A percentile compares a stretch with the other conserved stretches of the same genome.
Evolutionary conservation across 148 eudicot genomes (phyloP).

Genomic region (Cornus suecica): DNA sequence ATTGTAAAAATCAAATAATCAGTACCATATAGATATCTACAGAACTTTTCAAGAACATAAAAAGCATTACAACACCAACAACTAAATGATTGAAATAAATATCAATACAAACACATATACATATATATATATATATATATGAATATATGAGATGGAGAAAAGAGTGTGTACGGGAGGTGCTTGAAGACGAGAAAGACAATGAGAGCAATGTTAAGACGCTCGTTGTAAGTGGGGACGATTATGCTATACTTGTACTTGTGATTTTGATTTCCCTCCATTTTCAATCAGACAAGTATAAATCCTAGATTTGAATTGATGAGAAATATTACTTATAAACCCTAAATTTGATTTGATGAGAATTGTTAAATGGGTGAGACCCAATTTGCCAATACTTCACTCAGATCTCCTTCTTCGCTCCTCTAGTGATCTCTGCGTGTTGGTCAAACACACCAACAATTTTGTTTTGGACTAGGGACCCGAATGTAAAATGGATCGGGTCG

Average conservation of each 20-base stretch:
- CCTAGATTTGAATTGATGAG: too few relatives aligned
- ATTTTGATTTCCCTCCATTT: slow-evolving; percentile 37
- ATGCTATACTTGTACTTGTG: slow-evolving; percentile 59
- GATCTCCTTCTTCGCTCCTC: too few relatives aligned
- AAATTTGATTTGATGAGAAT: too few relatives aligned
- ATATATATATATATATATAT: too few relatives aligned
- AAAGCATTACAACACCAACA: not conserved
- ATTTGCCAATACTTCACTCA: too few relatives aligned
- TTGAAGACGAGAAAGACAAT: slow-evolving; percentile 73
- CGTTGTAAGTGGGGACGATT: slow-evolving; percentile 86
- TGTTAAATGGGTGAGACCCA: not conserved
- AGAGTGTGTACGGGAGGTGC: slow-evolving; percentile 49
- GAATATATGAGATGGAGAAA: not conserved
- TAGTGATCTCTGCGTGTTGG: too few relatives aligned
- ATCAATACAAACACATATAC: not conserved
- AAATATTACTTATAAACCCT: too few relatives aligned
- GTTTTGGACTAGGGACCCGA: too few relatives aligned
- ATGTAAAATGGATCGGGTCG: too few relatives aligned
- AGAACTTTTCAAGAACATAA: not conserved
- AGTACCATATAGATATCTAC: slow-evolving; percentile 4
- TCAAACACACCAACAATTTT: too few relatives aligned
- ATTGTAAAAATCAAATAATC: slow-evolving; percentile 4
- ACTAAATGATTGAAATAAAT: not conserved
- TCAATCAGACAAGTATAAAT: too few relatives aligned
- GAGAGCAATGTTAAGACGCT: slow-evolving; percentile 92